Conservation (phyloP, 2,329 filamentous ascomycete species). For the Cordyceps cateniannulata region DNA sequence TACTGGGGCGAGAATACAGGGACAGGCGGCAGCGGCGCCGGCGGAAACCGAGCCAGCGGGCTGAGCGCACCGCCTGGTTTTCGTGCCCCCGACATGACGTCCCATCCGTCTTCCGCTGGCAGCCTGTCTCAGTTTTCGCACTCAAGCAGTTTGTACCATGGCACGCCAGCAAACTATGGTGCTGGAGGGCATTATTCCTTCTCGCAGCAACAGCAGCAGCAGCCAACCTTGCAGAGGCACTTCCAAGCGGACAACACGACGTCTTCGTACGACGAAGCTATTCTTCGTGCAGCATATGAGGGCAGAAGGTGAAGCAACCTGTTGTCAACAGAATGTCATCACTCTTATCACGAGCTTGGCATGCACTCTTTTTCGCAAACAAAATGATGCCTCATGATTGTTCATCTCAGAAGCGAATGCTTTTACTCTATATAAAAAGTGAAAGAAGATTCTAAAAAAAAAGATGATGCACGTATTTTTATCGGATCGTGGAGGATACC, state of each 20-base stretch:
- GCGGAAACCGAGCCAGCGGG: constrained; percentile 15
- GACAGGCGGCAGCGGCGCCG: constrained; percentile 7
- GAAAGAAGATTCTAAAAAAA: constrained; percentile 1
- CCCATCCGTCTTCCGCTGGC: constrained; percentile 19
- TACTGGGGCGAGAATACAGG: constrained; percentile 21
- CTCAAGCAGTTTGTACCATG: constrained; percentile 43
- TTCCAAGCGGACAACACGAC: constrained; percentile 29
- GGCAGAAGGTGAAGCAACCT: constrained; percentile 19
- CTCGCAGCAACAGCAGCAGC: constrained; percentile 1
- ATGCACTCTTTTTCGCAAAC: neutral
- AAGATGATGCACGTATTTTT: constrained; percentile 15
- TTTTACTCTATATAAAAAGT: constrained; percentile 7
- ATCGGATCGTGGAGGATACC: constrained; percentile 38
- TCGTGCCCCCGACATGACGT: constrained; percentile 16
- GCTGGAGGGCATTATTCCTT: neutral
- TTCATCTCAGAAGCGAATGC: neutral
- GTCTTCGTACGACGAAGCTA: constrained; percentile 29
- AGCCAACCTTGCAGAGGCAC: constrained; percentile 18
- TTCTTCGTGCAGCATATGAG: constrained; percentile 28
- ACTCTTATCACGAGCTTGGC: neutral
- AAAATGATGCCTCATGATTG: neutral
- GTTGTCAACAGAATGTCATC: neutral
- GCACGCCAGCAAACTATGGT: constrained; percentile 30
- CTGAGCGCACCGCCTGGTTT: constrained; percentile 16
- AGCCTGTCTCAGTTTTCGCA: constrained; percentile 37